Evolutionary conservation across 768 basidiomycete genomes (phyloP).

Genomic region (Stropharia rugosoannulata): DNA sequence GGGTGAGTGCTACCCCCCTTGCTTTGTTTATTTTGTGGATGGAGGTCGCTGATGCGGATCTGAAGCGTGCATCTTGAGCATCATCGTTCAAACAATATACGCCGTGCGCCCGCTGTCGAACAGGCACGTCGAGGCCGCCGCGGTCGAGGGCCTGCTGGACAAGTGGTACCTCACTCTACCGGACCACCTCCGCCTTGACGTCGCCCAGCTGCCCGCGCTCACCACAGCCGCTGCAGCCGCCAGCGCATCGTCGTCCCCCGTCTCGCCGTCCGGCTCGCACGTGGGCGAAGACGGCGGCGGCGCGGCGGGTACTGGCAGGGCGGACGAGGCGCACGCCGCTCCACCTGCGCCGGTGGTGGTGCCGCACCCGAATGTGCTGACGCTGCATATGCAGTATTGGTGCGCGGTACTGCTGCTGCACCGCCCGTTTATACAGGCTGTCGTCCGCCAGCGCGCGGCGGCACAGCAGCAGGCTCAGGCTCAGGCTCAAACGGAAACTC

Average conservation of each 20-base stretch:
- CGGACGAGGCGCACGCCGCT: too few relatives aligned
- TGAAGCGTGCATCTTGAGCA: constrained; percentile 65
- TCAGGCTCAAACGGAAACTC: background rate
- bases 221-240: constrained; percentile 10
- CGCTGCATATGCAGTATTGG: constrained; percentile 87
- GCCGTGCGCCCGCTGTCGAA: constrained; percentile 55
- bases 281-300: too few relatives aligned
- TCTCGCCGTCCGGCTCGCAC: constrained; percentile 21
- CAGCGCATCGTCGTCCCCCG: constrained; percentile 7
- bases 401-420: constrained; percentile 73
- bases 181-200: constrained; percentile 64
- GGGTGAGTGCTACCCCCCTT: constrained; percentile 44
- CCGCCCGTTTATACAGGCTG: constrained; percentile 51
- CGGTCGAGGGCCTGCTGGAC: constrained; percentile 61
- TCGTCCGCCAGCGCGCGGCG: background rate
- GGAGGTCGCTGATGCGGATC: constrained; percentile 1
- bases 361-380: constrained; percentile 65
- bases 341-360: constrained; percentile 28
- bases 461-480: background rate
- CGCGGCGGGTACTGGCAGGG: too few relatives aligned
- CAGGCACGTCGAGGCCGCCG: constrained; percentile 56
- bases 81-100: constrained; percentile 71
- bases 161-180: constrained; percentile 77
- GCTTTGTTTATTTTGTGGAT: constrained; percentile 2
- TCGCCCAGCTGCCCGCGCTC: constrained; percentile 18